These are phyloP conservation scores for Aspergillus ibericus DNA, from an alignment of 2,329 filamentous ascomycete species.

Conservation along the genomic window DNA sequence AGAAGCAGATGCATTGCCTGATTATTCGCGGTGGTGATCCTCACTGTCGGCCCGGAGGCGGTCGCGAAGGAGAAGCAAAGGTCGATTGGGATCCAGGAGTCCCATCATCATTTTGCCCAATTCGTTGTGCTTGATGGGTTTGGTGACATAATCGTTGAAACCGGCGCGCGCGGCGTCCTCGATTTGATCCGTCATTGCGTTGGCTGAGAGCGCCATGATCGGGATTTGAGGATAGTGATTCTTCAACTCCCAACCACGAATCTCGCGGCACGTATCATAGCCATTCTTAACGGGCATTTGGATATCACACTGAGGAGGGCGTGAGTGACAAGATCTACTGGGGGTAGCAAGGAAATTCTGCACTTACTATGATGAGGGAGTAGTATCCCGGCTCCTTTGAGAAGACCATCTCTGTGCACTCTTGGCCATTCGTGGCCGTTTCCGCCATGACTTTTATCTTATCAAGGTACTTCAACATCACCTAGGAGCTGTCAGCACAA, in stretches of 20 bases:
- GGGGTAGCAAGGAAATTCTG: not conserved
- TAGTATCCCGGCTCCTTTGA: constrained; percentile 50
- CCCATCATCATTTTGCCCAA: constrained; percentile 53
- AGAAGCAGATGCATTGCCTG: not conserved
- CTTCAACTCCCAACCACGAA: constrained; percentile 47
- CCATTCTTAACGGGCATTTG: constrained; percentile 54
- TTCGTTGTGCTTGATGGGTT: constrained; percentile 52
- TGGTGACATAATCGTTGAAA: constrained; percentile 53
- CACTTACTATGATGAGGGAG: constrained; percentile 49
- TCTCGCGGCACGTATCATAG: constrained; percentile 49
- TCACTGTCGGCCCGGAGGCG: constrained; percentile 30
- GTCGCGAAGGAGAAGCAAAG: constrained; percentile 45
- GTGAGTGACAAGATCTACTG: not conserved
- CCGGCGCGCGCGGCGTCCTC: constrained; percentile 48
- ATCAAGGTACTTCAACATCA: constrained; percentile 51
- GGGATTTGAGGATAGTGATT: constrained; percentile 49
- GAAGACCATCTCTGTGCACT: constrained; percentile 50
- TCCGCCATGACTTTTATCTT: constrained; percentile 50
- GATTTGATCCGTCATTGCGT: constrained; percentile 52
- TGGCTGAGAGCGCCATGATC: constrained; percentile 52
- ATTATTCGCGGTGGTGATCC: constrained; percentile 19
- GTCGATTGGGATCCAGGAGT: constrained; percentile 44
- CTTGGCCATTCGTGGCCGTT: constrained; percentile 48
- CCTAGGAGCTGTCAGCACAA: constrained; percentile 32
- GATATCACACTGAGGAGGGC: constrained; percentile 45